Base-by-base conservation (phyloP, 1,139 yeast genomes). In the Scheffersomyces illinoinensis region DNA sequence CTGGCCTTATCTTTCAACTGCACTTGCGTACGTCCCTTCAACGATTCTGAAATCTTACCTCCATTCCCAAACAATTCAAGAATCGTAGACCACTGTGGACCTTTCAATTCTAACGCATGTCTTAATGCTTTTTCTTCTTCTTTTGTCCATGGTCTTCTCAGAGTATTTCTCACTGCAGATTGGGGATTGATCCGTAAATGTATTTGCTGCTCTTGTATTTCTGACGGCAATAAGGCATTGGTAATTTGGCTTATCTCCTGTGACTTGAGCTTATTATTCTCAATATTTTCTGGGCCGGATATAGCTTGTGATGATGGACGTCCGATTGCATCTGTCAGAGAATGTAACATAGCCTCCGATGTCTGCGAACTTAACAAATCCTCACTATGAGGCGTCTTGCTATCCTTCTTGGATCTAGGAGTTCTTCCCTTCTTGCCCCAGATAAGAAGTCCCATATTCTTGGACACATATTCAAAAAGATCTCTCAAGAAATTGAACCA, bases 1-100 rank as follows among this genome's bases (percentile, higher is more conserved):
- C 98, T 83, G 0, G 98, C 98, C 70, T 95, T 95, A 71, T 95
- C 99, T 71, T 95, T 95, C 59, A 95, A 81, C 71, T 93, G 98
- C 14, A 93, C 93, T 70, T 93, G 97, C 14, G 90, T 88, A 69
- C 98, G 81, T 69, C 92, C 91, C 71, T 91, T 93, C 65, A 95
- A 80, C 1, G 88, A 87, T 71, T 95, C 98, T 33, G 89, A 87
- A 26, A 90, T 83, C 54, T 89, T 84, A 4, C 99, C 99, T 8
- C 98, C 98, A 8, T 96, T 90, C 0, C 99, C 99, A 71, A 90
- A 91, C 26, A 90, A 77, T 67, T 91, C 97, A 54, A 93, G 75
- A 57, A 95, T 95, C 58, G 90, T 90, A 0, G 96, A 83, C 99
- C 99, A 95, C 65, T 89, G 91, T 0, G 98, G 96, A 0, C 99